Conservation (phyloP, 805 yeast genomes). For the Candida sonorensis region DNA sequence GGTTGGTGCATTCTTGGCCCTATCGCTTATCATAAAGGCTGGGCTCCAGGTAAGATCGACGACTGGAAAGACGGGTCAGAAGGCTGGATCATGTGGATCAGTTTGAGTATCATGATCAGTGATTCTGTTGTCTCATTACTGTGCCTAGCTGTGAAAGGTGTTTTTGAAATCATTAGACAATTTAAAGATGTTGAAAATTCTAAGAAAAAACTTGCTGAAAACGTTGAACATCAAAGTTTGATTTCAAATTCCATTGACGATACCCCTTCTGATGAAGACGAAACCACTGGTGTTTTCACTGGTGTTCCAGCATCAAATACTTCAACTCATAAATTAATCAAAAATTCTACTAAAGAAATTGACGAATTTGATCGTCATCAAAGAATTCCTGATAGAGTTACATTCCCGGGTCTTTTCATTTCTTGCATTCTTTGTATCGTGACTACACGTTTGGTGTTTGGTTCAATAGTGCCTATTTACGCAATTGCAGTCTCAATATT, state of each 20-base stretch:
- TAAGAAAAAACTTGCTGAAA: too few relatives aligned
- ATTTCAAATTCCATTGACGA: constrained; percentile 7
- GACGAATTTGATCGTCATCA: constrained; percentile 33
- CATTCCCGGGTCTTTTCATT: constrained; percentile 51
- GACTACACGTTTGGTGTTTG: constrained; percentile 64
- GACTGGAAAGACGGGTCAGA: constrained; percentile 94
- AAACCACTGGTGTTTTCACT: too few relatives aligned
- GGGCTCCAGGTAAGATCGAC: constrained; percentile 88
- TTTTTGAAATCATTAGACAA: constrained; percentile 7
- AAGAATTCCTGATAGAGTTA: constrained; percentile 43
- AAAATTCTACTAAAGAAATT: constrained; percentile 14
- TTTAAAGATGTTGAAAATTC: too few relatives aligned
- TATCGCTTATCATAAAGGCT: constrained; percentile 54
- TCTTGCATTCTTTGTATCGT: constrained; percentile 66
- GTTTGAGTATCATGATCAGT: constrained; percentile 87
- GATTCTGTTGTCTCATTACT: constrained; percentile 80
- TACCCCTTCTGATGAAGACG: constrained; percentile 17
- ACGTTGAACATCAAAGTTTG: constrained; percentile 1
- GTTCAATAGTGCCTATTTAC: constrained; percentile 61
- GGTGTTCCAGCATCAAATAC: too few relatives aligned
- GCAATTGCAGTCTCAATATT: constrained; percentile 62
- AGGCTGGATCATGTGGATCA: constrained; percentile 96
- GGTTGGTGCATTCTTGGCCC: constrained; percentile 97
- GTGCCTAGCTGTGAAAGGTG: constrained; percentile 47
- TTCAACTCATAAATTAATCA: too few relatives aligned